phyloP scores from a whole-genome alignment of 306 rosid genomes.

The Lathyrus sativus region DNA sequence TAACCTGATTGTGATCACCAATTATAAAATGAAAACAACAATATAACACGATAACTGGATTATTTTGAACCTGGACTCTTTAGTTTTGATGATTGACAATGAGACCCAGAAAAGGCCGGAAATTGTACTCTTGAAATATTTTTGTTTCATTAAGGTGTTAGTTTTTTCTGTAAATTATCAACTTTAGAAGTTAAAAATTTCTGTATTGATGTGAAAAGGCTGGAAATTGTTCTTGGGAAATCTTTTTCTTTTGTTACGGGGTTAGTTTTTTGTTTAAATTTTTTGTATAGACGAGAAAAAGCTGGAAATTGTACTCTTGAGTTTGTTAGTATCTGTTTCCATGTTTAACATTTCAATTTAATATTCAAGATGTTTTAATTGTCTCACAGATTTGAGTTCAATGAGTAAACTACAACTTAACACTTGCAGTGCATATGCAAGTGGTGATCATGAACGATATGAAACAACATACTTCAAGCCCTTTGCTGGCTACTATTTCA shows the following conservation, averaged over 20 bases:
- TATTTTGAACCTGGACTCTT: constrained; percentile 1
- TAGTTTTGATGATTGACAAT: neutral
- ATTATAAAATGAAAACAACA: neutral
- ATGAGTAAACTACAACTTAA: too few relatives aligned
- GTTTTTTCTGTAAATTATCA: neutral
- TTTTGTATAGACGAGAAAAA: neutral
- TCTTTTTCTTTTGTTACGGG: neutral
- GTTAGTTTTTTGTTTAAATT: neutral
- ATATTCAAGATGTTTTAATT: constrained; percentile 11
- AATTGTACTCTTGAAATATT: neutral
- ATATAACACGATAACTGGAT: neutral
- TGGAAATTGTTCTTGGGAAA: neutral
- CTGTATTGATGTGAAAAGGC: neutral
- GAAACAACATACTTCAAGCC: too few relatives aligned
- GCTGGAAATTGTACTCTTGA: neutral
- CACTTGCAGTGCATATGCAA: too few relatives aligned
- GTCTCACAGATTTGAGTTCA: too few relatives aligned
- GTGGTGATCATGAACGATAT: too few relatives aligned
- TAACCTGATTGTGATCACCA: neutral
- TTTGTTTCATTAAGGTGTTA: neutral
- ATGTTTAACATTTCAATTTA: neutral
- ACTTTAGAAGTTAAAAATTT: neutral
- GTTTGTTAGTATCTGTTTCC: constrained; percentile 1
- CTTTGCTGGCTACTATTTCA: too few relatives aligned
- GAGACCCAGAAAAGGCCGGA: neutral